These are phyloP conservation scores for Hyaloscypha hepaticicola DNA, from an alignment of 495 filamentous ascomycete genomes.

Conservation along the genomic window DNA sequence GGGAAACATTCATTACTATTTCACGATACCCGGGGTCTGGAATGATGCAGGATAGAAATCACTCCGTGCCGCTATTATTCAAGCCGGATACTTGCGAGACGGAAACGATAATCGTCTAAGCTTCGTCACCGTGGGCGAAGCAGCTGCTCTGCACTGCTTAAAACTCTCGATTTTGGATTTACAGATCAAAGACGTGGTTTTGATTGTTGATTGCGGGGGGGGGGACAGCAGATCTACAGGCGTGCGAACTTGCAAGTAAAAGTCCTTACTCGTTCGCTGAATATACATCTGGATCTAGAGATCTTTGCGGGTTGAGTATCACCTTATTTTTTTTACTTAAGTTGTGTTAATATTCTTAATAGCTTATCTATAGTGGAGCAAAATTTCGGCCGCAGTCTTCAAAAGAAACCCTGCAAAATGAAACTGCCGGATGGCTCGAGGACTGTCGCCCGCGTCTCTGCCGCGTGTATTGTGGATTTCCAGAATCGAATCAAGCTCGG, in stretches of 20 bases:
- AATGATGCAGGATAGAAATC: constrained; percentile 68
- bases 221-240: constrained; percentile 69
- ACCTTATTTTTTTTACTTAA: no score
- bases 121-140: constrained; percentile 65
- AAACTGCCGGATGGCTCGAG: constrained; percentile 68
- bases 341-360: not conserved
- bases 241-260: constrained; percentile 68
- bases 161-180: constrained; percentile 67
- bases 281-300: constrained; percentile 67
- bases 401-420: constrained; percentile 72
- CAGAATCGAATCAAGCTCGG: constrained; percentile 73
- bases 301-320: constrained; percentile 56
- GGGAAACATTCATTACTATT: constrained; percentile 65
- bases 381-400: constrained; percentile 68
- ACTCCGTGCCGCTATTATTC: constrained; percentile 63
- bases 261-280: constrained; percentile 66
- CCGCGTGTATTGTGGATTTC: constrained; percentile 74
- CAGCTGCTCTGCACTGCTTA: constrained; percentile 65
- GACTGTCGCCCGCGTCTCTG: constrained; percentile 68
- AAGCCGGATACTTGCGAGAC: constrained; percentile 67
- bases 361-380: constrained; percentile 57
- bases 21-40: constrained; percentile 69
- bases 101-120: constrained; percentile 69
- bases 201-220: constrained; percentile 69
- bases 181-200: constrained; percentile 67